phyloP scores from a whole-genome alignment of 2,329 filamentous ascomycete species.

The Fusarium stilboides region DNA sequence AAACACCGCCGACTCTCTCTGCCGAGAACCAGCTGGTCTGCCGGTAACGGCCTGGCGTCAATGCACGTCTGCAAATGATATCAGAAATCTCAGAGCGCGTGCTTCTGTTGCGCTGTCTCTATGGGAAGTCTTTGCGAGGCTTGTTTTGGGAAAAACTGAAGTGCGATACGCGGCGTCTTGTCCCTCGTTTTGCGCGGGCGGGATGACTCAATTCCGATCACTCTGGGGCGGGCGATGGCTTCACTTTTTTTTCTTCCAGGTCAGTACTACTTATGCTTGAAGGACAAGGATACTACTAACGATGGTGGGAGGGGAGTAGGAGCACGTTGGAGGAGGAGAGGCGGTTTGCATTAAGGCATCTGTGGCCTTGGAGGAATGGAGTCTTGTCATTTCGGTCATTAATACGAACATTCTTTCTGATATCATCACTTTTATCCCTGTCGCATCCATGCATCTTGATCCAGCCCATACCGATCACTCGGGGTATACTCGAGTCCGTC shows the following conservation, averaged over 20 bases:
- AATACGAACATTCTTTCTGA: constrained; percentile 30
- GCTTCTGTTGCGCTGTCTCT: constrained; percentile 64
- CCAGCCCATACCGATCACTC: constrained; percentile 11
- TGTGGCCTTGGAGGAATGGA: constrained; percentile 27
- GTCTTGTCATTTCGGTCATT: constrained; percentile 44
- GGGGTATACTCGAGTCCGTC: constrained; percentile 9
- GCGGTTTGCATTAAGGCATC: constrained; percentile 14
- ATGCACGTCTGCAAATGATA: constrained; percentile 86
- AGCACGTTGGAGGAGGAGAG: background rate
- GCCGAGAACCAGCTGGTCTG: constrained; percentile 66
- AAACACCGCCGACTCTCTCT: constrained; percentile 52
- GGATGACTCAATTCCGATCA: constrained; percentile 92
- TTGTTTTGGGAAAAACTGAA: constrained; percentile 80
- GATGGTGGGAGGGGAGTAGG: background rate
- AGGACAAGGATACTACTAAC: constrained; percentile 51
- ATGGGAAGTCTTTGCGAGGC: constrained; percentile 97
- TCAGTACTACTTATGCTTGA: constrained; percentile 40
- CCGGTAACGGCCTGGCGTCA: constrained; percentile 91
- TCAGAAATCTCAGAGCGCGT: constrained; percentile 85
- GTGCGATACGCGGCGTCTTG: constrained; percentile 92
- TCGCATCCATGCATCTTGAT: constrained; percentile 1
- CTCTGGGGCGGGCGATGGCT: constrained; percentile 83
- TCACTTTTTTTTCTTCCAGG: constrained; percentile 54
- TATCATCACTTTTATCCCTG: constrained; percentile 18
- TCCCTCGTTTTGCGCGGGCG: constrained; percentile 40